phyloP scores from a whole-genome alignment of 495 filamentous ascomycete genomes.

The Cudoniella acicularis region DNA sequence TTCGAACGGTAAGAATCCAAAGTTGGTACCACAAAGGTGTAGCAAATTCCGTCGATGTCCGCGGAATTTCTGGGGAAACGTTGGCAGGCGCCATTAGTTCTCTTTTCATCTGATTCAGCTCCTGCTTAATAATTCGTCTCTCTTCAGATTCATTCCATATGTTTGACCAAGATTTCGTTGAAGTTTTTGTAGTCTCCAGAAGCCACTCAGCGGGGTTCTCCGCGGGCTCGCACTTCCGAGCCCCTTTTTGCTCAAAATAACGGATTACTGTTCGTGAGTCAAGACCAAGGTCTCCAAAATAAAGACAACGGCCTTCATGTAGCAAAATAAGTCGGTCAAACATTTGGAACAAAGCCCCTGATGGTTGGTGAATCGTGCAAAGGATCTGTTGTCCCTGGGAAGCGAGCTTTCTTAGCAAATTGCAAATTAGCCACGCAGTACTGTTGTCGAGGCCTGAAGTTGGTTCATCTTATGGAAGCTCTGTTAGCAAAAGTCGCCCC shows the following conservation, averaged over 20 bases:
- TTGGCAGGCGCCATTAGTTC: too few relatives aligned
- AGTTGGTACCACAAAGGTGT: conserved; percentile 54
- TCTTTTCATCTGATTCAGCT: conserved; percentile 59
- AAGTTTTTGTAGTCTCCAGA: conserved; percentile 83
- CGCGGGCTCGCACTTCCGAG: conserved; percentile 60
- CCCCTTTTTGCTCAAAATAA: conserved; percentile 73
- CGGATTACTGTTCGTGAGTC: conserved; percentile 55
- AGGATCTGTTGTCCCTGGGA: conserved; percentile 81
- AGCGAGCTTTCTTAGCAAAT: conserved; percentile 69
- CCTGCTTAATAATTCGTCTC: conserved; percentile 47
- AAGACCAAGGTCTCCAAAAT: conserved; percentile 61
- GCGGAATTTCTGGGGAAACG: conserved; percentile 43
- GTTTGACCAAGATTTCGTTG: too few relatives aligned
- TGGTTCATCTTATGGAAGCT: conserved; percentile 86
- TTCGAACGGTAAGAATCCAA: conserved; percentile 50
- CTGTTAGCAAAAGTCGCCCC: conserved; percentile 60
- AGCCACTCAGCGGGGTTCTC: conserved; percentile 94
- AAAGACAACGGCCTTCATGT: conserved; percentile 64
- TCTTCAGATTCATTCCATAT: conserved; percentile 81
- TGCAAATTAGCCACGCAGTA: conserved; percentile 42
- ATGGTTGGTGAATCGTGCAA: conserved; percentile 91
- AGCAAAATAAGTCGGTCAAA: conserved; percentile 66
- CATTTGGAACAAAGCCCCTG: conserved; percentile 75
- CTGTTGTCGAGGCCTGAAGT: conserved; percentile 78
- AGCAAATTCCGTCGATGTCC: conserved; percentile 42